Conservation (phyloP, 2,329 filamentous ascomycete genomes). For the Cladosporium oxysporum region DNA sequence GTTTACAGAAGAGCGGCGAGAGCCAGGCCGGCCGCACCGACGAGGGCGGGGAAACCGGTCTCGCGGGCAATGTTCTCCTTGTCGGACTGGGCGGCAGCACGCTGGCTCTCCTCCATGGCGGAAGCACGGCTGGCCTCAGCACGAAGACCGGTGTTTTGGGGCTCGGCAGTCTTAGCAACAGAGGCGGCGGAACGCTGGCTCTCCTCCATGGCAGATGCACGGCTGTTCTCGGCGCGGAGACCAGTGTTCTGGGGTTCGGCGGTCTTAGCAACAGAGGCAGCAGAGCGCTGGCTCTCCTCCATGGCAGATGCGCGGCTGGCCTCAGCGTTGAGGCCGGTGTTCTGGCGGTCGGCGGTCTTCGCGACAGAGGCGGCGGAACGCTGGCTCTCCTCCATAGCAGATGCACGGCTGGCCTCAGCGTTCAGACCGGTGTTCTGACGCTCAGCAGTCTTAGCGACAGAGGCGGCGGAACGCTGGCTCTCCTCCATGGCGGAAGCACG, state of each 20-base stretch:
- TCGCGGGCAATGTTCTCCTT: constrained; percentile 12
- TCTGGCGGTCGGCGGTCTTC: background rate
- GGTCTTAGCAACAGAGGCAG: background rate
- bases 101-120: constrained; percentile 14
- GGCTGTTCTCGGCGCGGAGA: constrained; percentile 9
- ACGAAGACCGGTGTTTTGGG: background rate
- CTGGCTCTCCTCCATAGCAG: constrained; percentile 12
- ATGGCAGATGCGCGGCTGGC: constrained; percentile 6
- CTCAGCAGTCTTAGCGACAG: constrained; percentile 1
- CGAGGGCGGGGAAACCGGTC: constrained; percentile 16
- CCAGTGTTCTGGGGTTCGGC: constrained; percentile 4
- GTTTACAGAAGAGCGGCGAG: constrained; percentile 15
- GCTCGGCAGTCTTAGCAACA: constrained; percentile 1
- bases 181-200: constrained; percentile 14
- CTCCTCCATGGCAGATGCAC: constrained; percentile 7
- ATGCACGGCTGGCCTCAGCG: constrained; percentile 9
- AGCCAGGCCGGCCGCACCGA: constrained; percentile 16
- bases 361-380: constrained; percentile 8
- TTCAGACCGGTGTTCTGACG: background rate
- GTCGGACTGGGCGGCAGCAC: constrained; percentile 14
- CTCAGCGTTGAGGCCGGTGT: background rate
- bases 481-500: constrained; percentile 11
- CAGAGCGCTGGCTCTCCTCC: constrained; percentile 13
- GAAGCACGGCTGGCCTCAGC: constrained; percentile 10
- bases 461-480: constrained; percentile 14